A percentile compares a stretch with the other conserved stretches of the same genome.
Evolutionary conservation across 2,329 filamentous ascomycete genomes (phyloP).

Genomic region (Whalleya microplaca): DNA sequence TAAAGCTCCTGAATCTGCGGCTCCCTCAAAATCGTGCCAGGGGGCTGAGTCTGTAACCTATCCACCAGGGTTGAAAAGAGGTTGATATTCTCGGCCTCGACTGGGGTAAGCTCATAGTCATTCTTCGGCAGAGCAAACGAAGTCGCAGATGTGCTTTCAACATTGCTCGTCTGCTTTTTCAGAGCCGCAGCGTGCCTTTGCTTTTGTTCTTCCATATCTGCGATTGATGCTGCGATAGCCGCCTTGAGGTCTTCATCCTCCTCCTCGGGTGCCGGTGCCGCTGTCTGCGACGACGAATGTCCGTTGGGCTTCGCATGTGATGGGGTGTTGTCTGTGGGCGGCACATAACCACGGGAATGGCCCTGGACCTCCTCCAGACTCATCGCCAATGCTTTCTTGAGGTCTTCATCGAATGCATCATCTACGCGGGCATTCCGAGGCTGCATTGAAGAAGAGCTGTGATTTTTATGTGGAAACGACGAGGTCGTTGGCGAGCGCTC

Average conservation of each 20-base stretch:
- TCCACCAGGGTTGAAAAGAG: slow-evolving; percentile 94
- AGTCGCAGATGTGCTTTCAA: slow-evolving; percentile 52
- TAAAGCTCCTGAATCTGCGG: slow-evolving; percentile 98
- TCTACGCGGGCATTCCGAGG: slow-evolving; percentile 87
- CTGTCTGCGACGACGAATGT: slow-evolving; percentile 39
- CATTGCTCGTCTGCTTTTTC: slow-evolving; percentile 73
- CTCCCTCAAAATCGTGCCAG: slow-evolving; percentile 93
- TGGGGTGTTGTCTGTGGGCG: slow-evolving; percentile 51
- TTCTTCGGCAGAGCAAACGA: slow-evolving; percentile 74
- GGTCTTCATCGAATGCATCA: slow-evolving; percentile 89
- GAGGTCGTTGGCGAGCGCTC: slow-evolving; percentile 52
- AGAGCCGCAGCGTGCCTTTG: slow-evolving; percentile 82
- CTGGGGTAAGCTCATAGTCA: slow-evolving; percentile 89
- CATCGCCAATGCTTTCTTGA: slow-evolving; percentile 94
- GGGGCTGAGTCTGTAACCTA: slow-evolving; percentile 90
- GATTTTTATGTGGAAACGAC: slow-evolving; percentile 62
- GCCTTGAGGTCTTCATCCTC: slow-evolving; percentile 93
- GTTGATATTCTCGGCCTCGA: slow-evolving; percentile 97
- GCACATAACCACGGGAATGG: slow-evolving; percentile 72
- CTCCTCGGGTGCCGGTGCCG: slow-evolving; percentile 69
- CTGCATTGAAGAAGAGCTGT: slow-evolving; percentile 74
- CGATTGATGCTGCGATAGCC: slow-evolving; percentile 90
- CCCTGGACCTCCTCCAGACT: slow-evolving; percentile 90
- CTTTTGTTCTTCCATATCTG: slow-evolving; percentile 98
- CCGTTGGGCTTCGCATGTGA: slow-evolving; percentile 42